Base-by-base conservation (phyloP, 306 rosid species). In the Cicer cuneatum region DNA sequence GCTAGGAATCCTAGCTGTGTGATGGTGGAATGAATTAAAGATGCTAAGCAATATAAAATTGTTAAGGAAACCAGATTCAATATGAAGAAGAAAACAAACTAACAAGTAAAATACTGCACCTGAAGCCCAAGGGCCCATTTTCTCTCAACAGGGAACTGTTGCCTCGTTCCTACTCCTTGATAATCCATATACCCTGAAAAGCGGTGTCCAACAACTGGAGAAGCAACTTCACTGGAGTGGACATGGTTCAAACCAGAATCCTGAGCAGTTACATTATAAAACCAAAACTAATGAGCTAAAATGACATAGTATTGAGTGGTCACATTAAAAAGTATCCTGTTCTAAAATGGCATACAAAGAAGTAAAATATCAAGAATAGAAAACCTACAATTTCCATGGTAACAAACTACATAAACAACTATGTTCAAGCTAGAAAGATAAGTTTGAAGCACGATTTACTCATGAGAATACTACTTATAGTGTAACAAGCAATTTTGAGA, bases 101-200 rank as follows among this genome's bases (percentile, higher is more conserved):
- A 72, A 35, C 43, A 69, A 60, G 56, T 38, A 71, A 85, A 89
- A 78, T 33, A 51, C 45, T n/a, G 80, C 71, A 89, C 98, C 97
- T 93, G 97, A 83, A 93, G 97, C 66, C 98, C 97, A 75, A 93
- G 98, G 78, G 98, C 96, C 98, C 98, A 91, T 80, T 89, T 93
- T 66, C 94, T 87, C 83, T 93, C 93, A 74, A 57, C 89, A n/a
- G 92, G 96, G 63, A 81, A 80, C 79, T 89, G 97, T 54, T 84
- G 90, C 71, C 88, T 82, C 59, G 82, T 14, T 37, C 87, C 94
- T 59, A 71, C 66, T 53, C 87, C 97, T 81, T 88, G 96, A 80
- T 83, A 85, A 29, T 90, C 90, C 84, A 86, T 76, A 78, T 80
- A 89, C 35, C 94, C 96, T 14, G 87, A 77, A 79, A 81, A 47